These are phyloP conservation scores for Skeletonema grethae DNA, from an alignment of 108 stramenopile species.

Conservation along the genomic window DNA sequence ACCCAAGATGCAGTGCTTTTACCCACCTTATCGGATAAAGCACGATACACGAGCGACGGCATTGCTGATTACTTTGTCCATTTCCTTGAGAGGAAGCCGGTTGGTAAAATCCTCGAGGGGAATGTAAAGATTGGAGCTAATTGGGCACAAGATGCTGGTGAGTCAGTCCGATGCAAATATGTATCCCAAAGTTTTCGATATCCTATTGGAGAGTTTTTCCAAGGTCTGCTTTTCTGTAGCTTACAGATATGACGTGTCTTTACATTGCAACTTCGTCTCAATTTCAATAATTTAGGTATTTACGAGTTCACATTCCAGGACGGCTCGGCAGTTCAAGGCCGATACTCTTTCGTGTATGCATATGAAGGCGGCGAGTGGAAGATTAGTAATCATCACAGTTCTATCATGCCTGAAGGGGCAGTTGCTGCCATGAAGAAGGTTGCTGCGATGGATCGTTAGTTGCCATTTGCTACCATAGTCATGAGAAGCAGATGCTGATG, in stretches of 20 bases:
- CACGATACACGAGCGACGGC: conserved; percentile 45
- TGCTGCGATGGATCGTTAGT: too few species aligned
- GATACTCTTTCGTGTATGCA: conserved; percentile 66
- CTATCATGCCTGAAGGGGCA: conserved; percentile 54
- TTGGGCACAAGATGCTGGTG: conserved; percentile 61
- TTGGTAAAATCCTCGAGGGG: conserved; percentile 55
- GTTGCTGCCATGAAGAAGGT: conserved; percentile 10
- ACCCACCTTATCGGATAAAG: conserved; percentile 51
- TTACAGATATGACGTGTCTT: not conserved
- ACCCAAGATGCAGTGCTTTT: conserved; percentile 46
- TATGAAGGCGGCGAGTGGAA: conserved; percentile 70
- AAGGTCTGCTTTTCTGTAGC: too few species aligned
- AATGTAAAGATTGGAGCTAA: conserved; percentile 47
- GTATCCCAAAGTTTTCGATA: conserved; percentile 3
- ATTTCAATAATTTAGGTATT: not conserved
- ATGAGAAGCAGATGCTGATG: too few species aligned
- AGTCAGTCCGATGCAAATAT: conserved; percentile 14
- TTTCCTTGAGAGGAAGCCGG: conserved; percentile 57
- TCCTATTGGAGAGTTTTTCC: too few species aligned
- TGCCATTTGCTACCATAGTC: too few species aligned
- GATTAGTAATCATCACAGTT: conserved; percentile 66
- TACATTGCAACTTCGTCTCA: too few species aligned
- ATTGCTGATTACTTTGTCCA: conserved; percentile 59
- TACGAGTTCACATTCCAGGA: conserved; percentile 52
- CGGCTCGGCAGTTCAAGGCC: conserved; percentile 50